phyloP scores from a whole-genome alignment of 208 protist species.

The Trypanosoma grayi region DNA sequence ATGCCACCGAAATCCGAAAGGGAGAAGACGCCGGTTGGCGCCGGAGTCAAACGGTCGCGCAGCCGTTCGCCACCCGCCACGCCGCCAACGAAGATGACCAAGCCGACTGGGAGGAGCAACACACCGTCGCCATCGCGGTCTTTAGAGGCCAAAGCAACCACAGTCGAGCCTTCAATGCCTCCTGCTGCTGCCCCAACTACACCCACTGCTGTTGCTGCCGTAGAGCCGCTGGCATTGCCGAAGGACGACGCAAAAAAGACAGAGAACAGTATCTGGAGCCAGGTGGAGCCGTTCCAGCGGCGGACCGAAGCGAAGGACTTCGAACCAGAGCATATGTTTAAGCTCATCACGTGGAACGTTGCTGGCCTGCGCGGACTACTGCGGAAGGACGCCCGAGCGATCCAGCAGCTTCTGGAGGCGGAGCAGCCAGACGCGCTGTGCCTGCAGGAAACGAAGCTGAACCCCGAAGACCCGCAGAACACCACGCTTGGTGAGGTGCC shows the following conservation, averaged over 20 bases:
- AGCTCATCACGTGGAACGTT: slow-evolving; percentile 93
- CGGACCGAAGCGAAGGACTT: slow-evolving; percentile 52
- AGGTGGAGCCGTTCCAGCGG: slow-evolving; percentile 62
- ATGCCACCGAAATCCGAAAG: too few relatives aligned
- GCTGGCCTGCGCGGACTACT: slow-evolving; percentile 88
- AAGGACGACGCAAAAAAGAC: slow-evolving; percentile 33
- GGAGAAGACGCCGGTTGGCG: neutral
- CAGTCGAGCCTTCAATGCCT: too few relatives aligned
- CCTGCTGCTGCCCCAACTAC: neutral
- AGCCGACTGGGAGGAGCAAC: slow-evolving; percentile 1
- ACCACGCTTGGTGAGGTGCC: slow-evolving; percentile 51
- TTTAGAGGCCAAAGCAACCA: neutral
- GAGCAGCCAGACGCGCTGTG: slow-evolving; percentile 87
- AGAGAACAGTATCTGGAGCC: slow-evolving; percentile 54
- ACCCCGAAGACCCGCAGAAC: slow-evolving; percentile 52
- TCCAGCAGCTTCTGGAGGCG: slow-evolving; percentile 45
- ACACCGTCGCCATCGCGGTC: slow-evolving; percentile 7
- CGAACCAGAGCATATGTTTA: slow-evolving; percentile 57
- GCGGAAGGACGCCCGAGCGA: slow-evolving; percentile 52
- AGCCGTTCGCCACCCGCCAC: slow-evolving; percentile 18
- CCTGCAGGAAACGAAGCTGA: slow-evolving; percentile 94
- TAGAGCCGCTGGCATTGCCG: neutral
- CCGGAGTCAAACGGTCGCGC: slow-evolving; percentile 9
- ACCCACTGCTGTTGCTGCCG: neutral
- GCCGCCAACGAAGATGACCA: neutral